Percentiles rank a stretch among this genome's conserved stretches.
phyloP scores from a whole-genome alignment of 768 basidiomycete species.

The Russula foetens region DNA sequence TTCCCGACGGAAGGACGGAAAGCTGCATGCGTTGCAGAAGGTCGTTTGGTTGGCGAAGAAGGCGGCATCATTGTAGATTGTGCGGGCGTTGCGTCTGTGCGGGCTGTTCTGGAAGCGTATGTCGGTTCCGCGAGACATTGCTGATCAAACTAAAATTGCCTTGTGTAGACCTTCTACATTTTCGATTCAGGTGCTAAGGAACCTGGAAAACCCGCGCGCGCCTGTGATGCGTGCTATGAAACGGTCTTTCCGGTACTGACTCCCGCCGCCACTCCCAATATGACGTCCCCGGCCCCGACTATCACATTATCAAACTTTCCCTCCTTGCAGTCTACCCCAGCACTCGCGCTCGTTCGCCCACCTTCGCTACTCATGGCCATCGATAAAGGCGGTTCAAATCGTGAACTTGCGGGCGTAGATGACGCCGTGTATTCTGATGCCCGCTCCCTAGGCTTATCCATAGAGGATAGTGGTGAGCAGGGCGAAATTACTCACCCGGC shows the following conservation, averaged over 20 bases:
- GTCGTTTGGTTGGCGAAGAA: slow-evolving; percentile 67
- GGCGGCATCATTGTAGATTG: slow-evolving; percentile 80
- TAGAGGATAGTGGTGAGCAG: slow-evolving; percentile 3
- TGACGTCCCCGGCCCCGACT: slow-evolving; percentile 31
- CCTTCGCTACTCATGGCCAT: slow-evolving; percentile 36
- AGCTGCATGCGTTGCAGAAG: slow-evolving; percentile 80
- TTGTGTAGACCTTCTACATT: slow-evolving; percentile 72
- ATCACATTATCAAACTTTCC: slow-evolving; percentile 46
- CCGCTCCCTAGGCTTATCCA: not conserved
- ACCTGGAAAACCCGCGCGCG: slow-evolving; percentile 55
- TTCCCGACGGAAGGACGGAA: slow-evolving; percentile 78
- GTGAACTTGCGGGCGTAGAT: slow-evolving; percentile 20
- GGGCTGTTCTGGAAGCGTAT: slow-evolving; percentile 70
- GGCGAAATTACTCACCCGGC: slow-evolving; percentile 16
- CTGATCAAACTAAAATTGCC: not conserved
- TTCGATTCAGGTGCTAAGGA: slow-evolving; percentile 42
- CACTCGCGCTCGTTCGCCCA: slow-evolving; percentile 17
- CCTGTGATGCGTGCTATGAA: slow-evolving; percentile 83
- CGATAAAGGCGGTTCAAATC: slow-evolving; percentile 26
- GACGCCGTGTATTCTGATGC: slow-evolving; percentile 10
- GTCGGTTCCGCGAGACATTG: slow-evolving; percentile 19
- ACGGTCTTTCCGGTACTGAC: slow-evolving; percentile 66
- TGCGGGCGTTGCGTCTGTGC: slow-evolving; percentile 85
- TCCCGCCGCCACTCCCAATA: slow-evolving; percentile 18
- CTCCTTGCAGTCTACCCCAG: slow-evolving; percentile 46